These are phyloP conservation scores for Candida easanensis DNA, from an alignment of 805 yeast species.

Conservation along the genomic window DNA sequence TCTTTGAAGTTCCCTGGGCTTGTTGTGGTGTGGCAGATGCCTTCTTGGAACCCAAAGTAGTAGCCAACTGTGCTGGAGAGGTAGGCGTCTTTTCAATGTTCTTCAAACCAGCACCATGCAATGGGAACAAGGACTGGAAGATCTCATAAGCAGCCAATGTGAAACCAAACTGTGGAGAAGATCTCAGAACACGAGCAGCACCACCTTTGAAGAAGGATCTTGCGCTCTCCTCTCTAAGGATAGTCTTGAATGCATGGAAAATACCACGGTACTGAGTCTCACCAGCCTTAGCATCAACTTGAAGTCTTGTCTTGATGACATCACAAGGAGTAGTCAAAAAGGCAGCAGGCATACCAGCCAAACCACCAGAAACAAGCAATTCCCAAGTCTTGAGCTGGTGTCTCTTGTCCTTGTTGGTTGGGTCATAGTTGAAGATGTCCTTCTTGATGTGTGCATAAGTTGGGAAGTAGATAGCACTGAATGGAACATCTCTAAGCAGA, in stretches of 20 bases:
- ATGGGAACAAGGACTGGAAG: slow-evolving; percentile 75
- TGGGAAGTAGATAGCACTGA: slow-evolving; percentile 96
- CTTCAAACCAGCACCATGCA: slow-evolving; percentile 31
- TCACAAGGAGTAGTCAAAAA: slow-evolving; percentile 95
- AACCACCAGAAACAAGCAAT: slow-evolving; percentile 80
- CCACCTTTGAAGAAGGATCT: slow-evolving; percentile 95
- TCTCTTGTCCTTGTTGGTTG: slow-evolving; percentile 53
- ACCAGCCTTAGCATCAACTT: slow-evolving; percentile 74
- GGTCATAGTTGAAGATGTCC: slow-evolving; percentile 79
- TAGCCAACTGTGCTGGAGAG: slow-evolving; percentile 17
- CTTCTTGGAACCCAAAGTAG: slow-evolving; percentile 8
- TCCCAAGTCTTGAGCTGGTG: slow-evolving; percentile 76
- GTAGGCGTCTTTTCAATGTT: slow-evolving; percentile 24
- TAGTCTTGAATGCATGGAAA: slow-evolving; percentile 69
- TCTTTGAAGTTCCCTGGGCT: slow-evolving; percentile 17
- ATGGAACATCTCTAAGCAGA: slow-evolving; percentile 91
- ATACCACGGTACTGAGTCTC: slow-evolving; percentile 78
- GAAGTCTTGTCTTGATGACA: slow-evolving; percentile 93
- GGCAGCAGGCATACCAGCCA: slow-evolving; percentile 98
- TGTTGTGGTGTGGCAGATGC: slow-evolving; percentile 1
- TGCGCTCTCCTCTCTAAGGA: slow-evolving; percentile 78
- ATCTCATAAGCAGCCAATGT: slow-evolving; percentile 96
- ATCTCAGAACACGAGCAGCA: slow-evolving; percentile 87
- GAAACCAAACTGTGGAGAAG: slow-evolving; percentile 97
- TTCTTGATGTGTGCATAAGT: slow-evolving; percentile 91